Conservation (phyloP, 345 rosid genomes). For the Populus pruinosa region DNA sequence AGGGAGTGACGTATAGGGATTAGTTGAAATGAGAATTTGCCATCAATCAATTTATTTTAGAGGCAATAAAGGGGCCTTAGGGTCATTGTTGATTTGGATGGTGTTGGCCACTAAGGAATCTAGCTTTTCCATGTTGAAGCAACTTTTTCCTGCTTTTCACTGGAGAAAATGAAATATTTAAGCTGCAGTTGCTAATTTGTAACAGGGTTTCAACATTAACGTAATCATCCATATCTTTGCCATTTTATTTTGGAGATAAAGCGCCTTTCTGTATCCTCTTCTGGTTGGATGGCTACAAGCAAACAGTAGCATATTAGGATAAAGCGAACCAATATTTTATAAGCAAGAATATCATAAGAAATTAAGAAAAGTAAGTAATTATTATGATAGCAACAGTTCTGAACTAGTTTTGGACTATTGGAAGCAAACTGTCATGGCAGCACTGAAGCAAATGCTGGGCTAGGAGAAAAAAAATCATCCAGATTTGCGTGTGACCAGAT, state of each 20-base stretch:
- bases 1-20: conserved; percentile 29
- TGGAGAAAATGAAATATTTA: conserved; percentile 21
- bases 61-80: conserved; percentile 36
- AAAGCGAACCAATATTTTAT: conserved; percentile 16
- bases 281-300: conserved; percentile 7
- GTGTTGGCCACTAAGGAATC: conserved; percentile 43
- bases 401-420: background rate
- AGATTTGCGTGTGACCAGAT: background rate
- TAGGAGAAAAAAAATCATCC: background rate
- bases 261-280: background rate
- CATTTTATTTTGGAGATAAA: conserved; percentile 9
- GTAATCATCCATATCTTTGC: conserved; percentile 15
- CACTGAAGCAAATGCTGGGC: background rate
- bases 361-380: background rate
- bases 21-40: conserved; percentile 33
- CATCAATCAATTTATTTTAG: conserved; percentile 32
- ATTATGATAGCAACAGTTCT: conserved; percentile 15
- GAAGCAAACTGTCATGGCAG: background rate
- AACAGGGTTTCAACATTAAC: conserved; percentile 11
- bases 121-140: conserved; percentile 21
- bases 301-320: conserved; percentile 10
- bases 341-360: background rate
- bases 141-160: conserved; percentile 26
- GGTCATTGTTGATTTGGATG: conserved; percentile 28
- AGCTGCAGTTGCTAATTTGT: conserved; percentile 12